Base-by-base conservation (phyloP, 352 stramenopile species). In the Globisporangium barbulae region DNA sequence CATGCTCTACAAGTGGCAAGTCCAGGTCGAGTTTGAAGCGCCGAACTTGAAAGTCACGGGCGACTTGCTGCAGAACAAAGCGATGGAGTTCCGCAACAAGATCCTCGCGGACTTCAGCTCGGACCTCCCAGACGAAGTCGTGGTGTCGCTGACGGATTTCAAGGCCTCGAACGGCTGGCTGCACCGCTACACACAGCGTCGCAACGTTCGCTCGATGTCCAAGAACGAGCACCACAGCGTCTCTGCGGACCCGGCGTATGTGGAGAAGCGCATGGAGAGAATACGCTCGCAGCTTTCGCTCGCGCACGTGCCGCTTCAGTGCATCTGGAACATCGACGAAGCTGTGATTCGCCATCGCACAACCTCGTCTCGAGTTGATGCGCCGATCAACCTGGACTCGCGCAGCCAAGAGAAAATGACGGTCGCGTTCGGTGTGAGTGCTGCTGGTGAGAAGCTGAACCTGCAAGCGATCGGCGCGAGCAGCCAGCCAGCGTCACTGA, bases 1-100 rank as follows among this genome's bases (percentile, higher is more conserved):
- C 31, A 93, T 90, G 83, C 72, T 93, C 35, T 88, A 90, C 71
- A 91, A 91, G 62, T 93, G 85, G 85, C 85, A 93, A 66, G 72
- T 93, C 30, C 85, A 93, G 61, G 73, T 90, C 0, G 85, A 93
- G 50, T 74, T 88, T 45, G 77, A 89, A 64, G 73, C 78, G 3
- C 82, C 85, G 5, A 76, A 68, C 6, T 37, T 90, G 0, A 91
- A 91, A 59, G 76, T 93, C 59, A 93, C 85, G 2, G 85, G 85
- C 8, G 85, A 93, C 33, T 45, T 93, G 39, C 52, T 93, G 31
- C 83, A 93, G 67, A 83, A 73, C 15, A 93, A 91, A 57, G 85
- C 85, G 0, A 85, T 93, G 65, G 82, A 93, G 64, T 91, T 91
- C 54, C 78, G 85, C 13, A 86, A 93, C 72, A 91, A 91, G 44